Evolutionary conservation across 2,329 filamentous ascomycete genomes (phyloP), one percentile per base, ranked within the genome.

Genomic region (Ploettnerulaceae sp.): DNA sequence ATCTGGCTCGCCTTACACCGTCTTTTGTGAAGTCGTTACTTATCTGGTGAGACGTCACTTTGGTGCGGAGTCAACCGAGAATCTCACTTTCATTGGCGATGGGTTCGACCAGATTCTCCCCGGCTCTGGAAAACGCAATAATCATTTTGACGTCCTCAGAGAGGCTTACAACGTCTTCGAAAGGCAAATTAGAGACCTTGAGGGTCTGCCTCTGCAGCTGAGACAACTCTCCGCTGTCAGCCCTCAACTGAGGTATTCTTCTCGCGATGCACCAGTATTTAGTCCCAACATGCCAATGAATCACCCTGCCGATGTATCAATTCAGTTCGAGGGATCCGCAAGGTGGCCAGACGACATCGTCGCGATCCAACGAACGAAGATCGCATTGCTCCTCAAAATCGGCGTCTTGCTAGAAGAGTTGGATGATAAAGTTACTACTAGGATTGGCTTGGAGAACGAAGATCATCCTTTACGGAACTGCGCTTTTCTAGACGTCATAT

Each of bases 311-410:
- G 83, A 94, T 56, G 77, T 94, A 24, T 77, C 89, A 32, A 74
- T 98, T 37, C 90, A 91, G 61, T 97, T 98, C 58, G 93, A 98
- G 68, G 87, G 86, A 4, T 97, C 93, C 5, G 84, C 82, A 35
- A 84, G 88, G 57, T 98, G 93, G 93, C 93, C 93, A 0, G 90
- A 97, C 62, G 89, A 94, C 61, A 69, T 97, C 7, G 79, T 79
- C 3, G 90, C 91, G 4, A 95, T 97, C 46, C 93, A 98, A 65
- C 81, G 89, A 61, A 90, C 89, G 9, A 98, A 98, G 67, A 78
- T 94, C 29, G 93, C 94, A 3, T 95, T 98, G 62, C 73, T 87
- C 7, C 66, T 84, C 7, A 83, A 81, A 58, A 73, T 86, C 44
- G 72, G 74, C 8, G 75, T 79, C 43, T 67, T 93, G 3, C 69